phyloP scores from a whole-genome alignment of 2,329 filamentous ascomycete species.

The Didymosphaeria variabile region DNA sequence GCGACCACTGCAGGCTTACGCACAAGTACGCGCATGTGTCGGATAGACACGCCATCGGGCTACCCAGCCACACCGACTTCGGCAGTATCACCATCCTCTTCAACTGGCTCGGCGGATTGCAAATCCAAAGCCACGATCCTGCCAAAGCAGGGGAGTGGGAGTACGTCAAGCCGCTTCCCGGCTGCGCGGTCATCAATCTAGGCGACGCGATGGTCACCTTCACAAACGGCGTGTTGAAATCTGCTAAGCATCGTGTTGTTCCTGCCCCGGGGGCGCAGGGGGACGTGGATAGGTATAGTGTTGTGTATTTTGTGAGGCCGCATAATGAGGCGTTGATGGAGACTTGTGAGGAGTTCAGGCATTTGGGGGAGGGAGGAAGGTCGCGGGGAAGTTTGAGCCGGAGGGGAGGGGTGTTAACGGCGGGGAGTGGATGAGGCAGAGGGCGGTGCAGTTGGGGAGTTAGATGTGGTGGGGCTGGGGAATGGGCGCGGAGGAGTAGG shows the following conservation, averaged over 20 bases:
- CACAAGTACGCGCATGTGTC: not conserved
- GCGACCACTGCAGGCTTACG: not conserved
- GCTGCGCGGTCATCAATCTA: constrained; percentile 55
- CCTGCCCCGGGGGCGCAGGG: not conserved
- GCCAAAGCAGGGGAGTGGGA: constrained; percentile 51
- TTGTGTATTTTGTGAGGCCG: not conserved
- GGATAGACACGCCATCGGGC: not conserved
- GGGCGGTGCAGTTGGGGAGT: not conserved
- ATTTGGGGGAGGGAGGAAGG: not conserved
- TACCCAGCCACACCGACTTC: constrained; percentile 60
- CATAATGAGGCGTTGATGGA: not conserved
- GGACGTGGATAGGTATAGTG: not conserved
- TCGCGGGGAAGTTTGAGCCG: not conserved
- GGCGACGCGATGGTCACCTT: constrained; percentile 57
- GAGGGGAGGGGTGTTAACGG: not conserved
- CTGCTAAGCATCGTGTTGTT: not conserved
- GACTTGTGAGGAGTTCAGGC: not conserved
- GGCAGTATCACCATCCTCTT: constrained; percentile 63
- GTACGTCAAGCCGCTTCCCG: constrained; percentile 62
- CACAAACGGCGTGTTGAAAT: constrained; percentile 46
- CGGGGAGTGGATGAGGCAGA: not conserved
- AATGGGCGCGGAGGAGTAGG: not conserved
- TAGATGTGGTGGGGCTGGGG: not conserved
- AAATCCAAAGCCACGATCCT: constrained; percentile 43
- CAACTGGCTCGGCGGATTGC: constrained; percentile 62